A percentile compares a stretch with the other conserved stretches of the same genome.
Evolutionary conservation across 352 stramenopile genomes (phyloP).

Genomic region (Aphanomyces euteiches): DNA sequence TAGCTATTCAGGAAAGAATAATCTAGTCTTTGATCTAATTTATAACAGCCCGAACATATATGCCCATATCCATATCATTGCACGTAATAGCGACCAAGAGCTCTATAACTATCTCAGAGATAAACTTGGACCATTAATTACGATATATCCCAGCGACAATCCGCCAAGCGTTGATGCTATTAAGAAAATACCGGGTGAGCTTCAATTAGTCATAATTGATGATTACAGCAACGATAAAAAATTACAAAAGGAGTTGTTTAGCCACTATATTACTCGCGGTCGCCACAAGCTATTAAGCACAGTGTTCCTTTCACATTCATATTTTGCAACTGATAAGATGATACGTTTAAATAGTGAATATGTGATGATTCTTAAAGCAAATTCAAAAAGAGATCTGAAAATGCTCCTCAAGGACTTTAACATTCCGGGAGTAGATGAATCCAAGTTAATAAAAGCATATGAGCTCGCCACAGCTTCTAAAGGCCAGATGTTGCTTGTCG

Average conservation of each 20-base stretch:
- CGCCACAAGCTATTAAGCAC: slow-evolving; percentile 32
- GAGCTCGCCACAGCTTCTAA: slow-evolving; percentile 35
- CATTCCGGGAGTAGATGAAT: slow-evolving; percentile 31
- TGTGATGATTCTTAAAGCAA: slow-evolving; percentile 35
- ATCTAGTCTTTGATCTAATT: slow-evolving; percentile 7
- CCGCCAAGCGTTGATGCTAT: slow-evolving; percentile 37
- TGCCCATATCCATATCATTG: slow-evolving; percentile 4
- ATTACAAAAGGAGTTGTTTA: slow-evolving; percentile 33
- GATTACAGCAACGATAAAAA: slow-evolving; percentile 37
- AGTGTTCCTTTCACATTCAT: slow-evolving; percentile 35
- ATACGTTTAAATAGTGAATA: slow-evolving; percentile 39
- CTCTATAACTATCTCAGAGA: not conserved
- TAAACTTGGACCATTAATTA: slow-evolving; percentile 22
- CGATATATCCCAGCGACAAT: slow-evolving; percentile 36
- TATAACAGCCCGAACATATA: slow-evolving; percentile 1
- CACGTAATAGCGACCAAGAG: not conserved
- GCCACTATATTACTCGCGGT: slow-evolving; percentile 36
- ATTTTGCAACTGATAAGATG: slow-evolving; percentile 41
- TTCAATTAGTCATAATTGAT: slow-evolving; percentile 39
- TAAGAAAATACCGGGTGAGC: slow-evolving; percentile 23
- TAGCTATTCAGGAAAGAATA: slow-evolving; percentile 4
- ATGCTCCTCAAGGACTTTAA: slow-evolving; percentile 38
- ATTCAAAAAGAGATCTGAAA: slow-evolving; percentile 37
- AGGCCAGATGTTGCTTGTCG: slow-evolving; percentile 34
- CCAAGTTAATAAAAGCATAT: slow-evolving; percentile 32